Evolutionary conservation across 768 basidiomycete species (phyloP), one percentile per base, ranked within the genome.

Genomic region (Strobilomyces confusus): DNA sequence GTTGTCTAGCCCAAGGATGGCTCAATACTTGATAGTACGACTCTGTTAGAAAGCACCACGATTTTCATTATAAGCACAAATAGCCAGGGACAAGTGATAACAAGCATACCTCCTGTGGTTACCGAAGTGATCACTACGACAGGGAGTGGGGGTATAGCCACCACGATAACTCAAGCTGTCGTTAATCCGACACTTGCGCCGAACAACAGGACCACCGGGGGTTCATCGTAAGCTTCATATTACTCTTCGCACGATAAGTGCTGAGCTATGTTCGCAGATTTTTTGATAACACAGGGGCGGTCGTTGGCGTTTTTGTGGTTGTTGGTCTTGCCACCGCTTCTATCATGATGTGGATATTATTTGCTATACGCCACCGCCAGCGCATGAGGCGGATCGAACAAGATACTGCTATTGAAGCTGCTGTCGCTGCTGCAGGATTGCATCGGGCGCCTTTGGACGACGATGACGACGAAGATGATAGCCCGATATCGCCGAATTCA

Each of bases 301-400:
- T 98, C 4, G 87, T 87, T 1, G 95, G 90, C 42, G 89, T 93
- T 9, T 98, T 97, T 62, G 82, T 92, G 36, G 83, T 93, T 15
- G 89, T 95, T 17, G 95, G 93, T 26, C 77, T 98, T 19, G 86
- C 90, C 4, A 83, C 73, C 26, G 84, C 80, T 20, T 82, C 78
- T 44, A 90, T 82, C 50, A 62, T 83, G 37, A 74, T 90, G 44
- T 89, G 82, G 79, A 75, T 86, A 51, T 69, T 88, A 58, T 89
- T 90, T 65, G 85, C 81, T 47, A 66, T 88, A 50, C 82, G 83
- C 23, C 80, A 86, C 44, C 80, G 84, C 55, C 79, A 84, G 43
- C 77, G 83, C 30, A 81, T 77, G 38, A 77, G 71, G 32, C 73
- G 76, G 45, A 67, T 85, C n/a, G 87, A 88, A 55, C 82, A 84